phyloP scores from a whole-genome alignment of 805 yeast species.

The Yarrowia deformans region DNA sequence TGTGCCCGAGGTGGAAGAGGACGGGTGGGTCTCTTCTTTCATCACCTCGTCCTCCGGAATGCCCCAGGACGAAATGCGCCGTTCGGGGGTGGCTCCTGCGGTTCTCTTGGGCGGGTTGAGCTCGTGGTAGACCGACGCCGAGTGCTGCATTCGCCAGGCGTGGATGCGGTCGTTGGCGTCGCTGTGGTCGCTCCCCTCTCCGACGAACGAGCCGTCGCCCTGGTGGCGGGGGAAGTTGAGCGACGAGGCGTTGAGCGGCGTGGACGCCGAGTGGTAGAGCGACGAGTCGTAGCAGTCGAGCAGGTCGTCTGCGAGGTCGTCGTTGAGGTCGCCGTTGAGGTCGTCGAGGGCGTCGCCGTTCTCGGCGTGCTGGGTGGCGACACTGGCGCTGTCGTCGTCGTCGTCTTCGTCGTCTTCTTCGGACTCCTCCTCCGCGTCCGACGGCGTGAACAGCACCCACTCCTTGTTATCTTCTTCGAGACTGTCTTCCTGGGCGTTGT shows the following conservation, averaged over 20 bases:
- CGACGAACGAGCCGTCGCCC: constrained; percentile 49
- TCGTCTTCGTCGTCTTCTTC: constrained; percentile 41
- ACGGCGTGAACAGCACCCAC: constrained; percentile 54
- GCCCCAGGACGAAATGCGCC: constrained; percentile 38
- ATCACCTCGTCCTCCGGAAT: constrained; percentile 34
- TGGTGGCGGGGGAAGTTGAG: constrained; percentile 49
- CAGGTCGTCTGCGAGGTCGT: constrained; percentile 40
- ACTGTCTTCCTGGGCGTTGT: constrained; percentile 4
- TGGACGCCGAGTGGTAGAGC: constrained; percentile 41
- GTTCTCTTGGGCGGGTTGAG: constrained; percentile 45
- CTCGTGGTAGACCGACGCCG: constrained; percentile 48
- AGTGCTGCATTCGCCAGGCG: constrained; percentile 54
- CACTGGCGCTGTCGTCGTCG: constrained; percentile 36
- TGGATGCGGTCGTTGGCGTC: constrained; percentile 52
- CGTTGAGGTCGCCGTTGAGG: constrained; percentile 24
- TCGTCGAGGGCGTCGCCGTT: constrained; percentile 10
- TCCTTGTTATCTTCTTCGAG: constrained; percentile 46
- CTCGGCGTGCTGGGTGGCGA: constrained; percentile 40
- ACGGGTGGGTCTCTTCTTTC: too few relatives aligned
- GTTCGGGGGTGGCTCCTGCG: constrained; percentile 21
- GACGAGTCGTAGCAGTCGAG: constrained; percentile 37
- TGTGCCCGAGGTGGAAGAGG: neutral
- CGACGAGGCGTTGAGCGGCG: constrained; percentile 15
- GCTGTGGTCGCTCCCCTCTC: constrained; percentile 41
- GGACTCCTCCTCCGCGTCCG: constrained; percentile 41